Base-by-base conservation (phyloP, 2,329 filamentous ascomycete species). In the Aspergillus aculeatinus region DNA sequence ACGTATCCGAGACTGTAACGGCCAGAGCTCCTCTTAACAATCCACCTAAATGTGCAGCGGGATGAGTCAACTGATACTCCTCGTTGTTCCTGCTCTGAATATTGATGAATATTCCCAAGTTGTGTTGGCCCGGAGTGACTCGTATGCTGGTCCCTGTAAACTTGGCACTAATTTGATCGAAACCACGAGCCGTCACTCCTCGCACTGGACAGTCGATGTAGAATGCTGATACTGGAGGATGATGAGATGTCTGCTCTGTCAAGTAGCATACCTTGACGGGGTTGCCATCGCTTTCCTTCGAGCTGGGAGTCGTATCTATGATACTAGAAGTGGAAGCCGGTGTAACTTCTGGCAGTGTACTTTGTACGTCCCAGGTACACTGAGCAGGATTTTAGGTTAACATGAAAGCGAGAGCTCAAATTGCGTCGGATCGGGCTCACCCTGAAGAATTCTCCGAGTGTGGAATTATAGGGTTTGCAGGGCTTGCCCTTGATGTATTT, bases 401-500 rank as follows among this genome's bases (percentile, higher is more conserved):
- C n/a, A 49, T 11, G 31, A 21, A 16, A 21, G 14, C 16, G 42
- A 14, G 23, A 6, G 21, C 31, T 35, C 11, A 14, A 42, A 16
- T 35, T 16, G 14, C 12, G 12, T 35, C 14, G 11, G 10, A 9
- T 25, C 31, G n/a, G 25, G 67, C 87, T 71, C 81, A 93, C 91
- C 79, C 92, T 86, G 80, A 99, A 99, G 80, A 99, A 99, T 80
- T 99, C 95, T 65, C 95, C 95, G 54, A 99, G 80, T 39, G 92
- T 93, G 51, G 93, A 97, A 78, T 99, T 99, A 81, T 99, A 99
- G 11, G 95, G 95, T 79, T 99, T 99, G 87, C 94, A 98, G 48
- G 95, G 95, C 81, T 93, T 96, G 61, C 94, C 94, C 81, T 98
- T 98, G 75, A 96, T 91, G 72, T 98, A 99, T 85, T 99, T 99